Percentiles rank a stretch among this genome's conserved stretches.
Conservation (phyloP, 257 asterid species). For the Penstemon newberryi region DNA sequence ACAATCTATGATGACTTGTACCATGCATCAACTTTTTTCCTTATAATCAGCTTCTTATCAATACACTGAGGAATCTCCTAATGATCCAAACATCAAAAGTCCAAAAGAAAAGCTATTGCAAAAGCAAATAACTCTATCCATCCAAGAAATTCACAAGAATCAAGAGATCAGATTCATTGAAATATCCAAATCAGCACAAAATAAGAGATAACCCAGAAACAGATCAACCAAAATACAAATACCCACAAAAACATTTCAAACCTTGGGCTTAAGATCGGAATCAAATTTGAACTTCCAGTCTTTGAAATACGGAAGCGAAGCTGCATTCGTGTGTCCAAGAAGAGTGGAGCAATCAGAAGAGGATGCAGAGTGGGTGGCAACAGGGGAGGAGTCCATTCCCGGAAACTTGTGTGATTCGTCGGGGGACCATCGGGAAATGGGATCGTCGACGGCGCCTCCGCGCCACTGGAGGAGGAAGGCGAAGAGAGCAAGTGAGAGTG, state of each 20-base stretch:
- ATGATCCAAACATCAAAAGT: background rate
- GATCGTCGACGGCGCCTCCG: slow-evolving; percentile 71
- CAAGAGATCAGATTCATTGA: slow-evolving; percentile 24
- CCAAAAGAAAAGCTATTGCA: background rate
- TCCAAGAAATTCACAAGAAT: background rate
- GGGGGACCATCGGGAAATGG: slow-evolving; percentile 51
- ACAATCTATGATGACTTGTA: background rate
- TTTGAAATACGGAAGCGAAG: slow-evolving; percentile 50
- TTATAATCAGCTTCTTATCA: slow-evolving; percentile 12
- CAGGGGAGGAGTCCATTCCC: slow-evolving; percentile 54
- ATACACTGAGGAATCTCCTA: slow-evolving; percentile 4
- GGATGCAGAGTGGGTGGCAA: slow-evolving; percentile 33
- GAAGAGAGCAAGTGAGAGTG: slow-evolving; percentile 62
- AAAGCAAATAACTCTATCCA: background rate
- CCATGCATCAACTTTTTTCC: background rate
- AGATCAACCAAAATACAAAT: slow-evolving; percentile 1
- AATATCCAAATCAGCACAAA: slow-evolving; percentile 10
- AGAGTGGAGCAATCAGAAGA: slow-evolving; percentile 57
- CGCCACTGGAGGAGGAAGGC: slow-evolving; percentile 90
- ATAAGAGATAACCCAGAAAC: background rate
- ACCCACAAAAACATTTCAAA: slow-evolving; percentile 3
- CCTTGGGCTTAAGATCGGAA: slow-evolving; percentile 63
- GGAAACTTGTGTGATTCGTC: slow-evolving; percentile 54
- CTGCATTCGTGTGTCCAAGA: slow-evolving; percentile 40
- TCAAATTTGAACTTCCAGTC: slow-evolving; percentile 50